Evolutionary conservation across 78 protist genomes (phyloP), one percentile per base, ranked within the genome.

Genomic region (Reticulomyxa filosa): DNA sequence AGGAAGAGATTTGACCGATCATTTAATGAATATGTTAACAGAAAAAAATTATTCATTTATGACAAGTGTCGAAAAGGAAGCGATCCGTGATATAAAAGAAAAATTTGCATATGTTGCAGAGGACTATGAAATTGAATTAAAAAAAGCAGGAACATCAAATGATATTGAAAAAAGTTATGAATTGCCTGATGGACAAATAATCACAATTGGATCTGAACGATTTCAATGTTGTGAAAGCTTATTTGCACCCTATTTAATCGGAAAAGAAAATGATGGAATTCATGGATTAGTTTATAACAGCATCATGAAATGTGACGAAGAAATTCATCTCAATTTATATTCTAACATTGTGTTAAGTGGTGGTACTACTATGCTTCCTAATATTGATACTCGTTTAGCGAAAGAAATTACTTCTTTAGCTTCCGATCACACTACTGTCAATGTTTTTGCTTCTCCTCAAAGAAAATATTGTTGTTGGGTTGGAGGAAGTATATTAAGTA

Each of bases 51-150:
- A 86, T 75, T 82, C 90, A 38, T 83, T 86, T 70, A 79, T 82
- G 42, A 86, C 96, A 34, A 71, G 92, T 11, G 96, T 90, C 51
- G 96, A 84, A 85, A 71, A 87, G 30, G 91, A 89, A 62, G 78
- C 86, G 22, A 50, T 8, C 37, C 69, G 90, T 30, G 84, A 80
- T 66, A 74, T 84, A 81, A 84, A 80, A 80, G 86, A 84, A 74
- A 65, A 77, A 68, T 72, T 77, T 13, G 37, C 67, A 62, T 80
- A 77, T 66, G 84, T 84, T 29, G 83, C 90, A 13, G 82, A 70
- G 17, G 90, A 73, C 51, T 27, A 26, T 17, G 46, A 59, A n/a
- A 33, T 1, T 1, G 46, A 59, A 48, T 1, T 59, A 11, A 62
- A 27, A 57, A 70, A 65, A n/a, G 84, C 89, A 22, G 83, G 86